Evolutionary conservation across 2,329 filamentous ascomycete genomes (phyloP).

Genomic region (Orbilia blumenaviensis): DNA sequence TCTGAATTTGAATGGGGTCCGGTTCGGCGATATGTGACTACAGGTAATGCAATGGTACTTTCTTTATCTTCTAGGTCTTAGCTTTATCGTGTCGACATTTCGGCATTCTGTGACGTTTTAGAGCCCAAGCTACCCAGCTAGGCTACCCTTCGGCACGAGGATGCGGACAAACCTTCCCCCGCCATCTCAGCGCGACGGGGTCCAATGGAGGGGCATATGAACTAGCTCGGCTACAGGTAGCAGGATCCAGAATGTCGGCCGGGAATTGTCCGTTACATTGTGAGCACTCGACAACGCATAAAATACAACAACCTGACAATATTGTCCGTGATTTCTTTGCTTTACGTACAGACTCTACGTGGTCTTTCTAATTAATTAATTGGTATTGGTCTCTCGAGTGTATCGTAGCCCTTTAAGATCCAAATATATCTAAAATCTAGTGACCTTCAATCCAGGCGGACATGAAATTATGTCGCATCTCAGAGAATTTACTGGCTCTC

Average conservation of each 20-base stretch:
- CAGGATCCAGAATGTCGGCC: background rate
- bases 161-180: conserved; percentile 6
- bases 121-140: background rate
- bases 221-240: conserved; percentile 4
- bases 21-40: conserved; percentile 28
- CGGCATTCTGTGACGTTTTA: conserved; percentile 26
- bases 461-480: no score
- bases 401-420: no score
- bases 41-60: background rate
- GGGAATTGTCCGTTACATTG: conserved; percentile 29
- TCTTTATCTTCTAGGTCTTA: background rate
- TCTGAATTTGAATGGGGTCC: conserved; percentile 4
- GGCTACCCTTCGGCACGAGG: conserved; percentile 37
- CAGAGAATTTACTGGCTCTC: no score
- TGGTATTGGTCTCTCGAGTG: no score
- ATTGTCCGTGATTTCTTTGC: no score
- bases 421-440: no score
- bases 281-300: background rate
- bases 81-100: conserved; percentile 36
- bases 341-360: no score
- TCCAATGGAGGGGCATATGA: background rate
- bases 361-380: no score
- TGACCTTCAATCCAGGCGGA: no score
- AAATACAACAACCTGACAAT: background rate
- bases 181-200: background rate